phyloP scores from a whole-genome alignment of 805 yeast species.

The Torulaspora franciscae region DNA sequence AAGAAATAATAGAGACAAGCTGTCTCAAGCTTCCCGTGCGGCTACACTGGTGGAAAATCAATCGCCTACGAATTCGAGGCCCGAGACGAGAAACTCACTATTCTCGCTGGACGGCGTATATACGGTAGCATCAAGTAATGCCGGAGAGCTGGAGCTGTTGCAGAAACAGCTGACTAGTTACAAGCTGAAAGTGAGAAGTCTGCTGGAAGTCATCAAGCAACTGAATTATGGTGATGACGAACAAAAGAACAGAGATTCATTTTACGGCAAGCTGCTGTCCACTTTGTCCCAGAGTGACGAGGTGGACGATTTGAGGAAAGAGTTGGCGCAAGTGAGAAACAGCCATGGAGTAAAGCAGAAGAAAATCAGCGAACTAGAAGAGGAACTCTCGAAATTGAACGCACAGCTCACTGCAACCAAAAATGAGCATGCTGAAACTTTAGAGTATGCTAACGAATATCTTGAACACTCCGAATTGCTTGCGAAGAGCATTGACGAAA shows the following conservation, averaged over 20 bases:
- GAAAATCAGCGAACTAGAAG: constrained; percentile 19
- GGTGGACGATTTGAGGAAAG: constrained; percentile 16
- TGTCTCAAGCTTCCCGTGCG: constrained; percentile 4
- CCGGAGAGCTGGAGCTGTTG: constrained; percentile 37
- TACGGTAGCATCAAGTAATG: constrained; percentile 13
- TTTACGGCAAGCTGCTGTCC: constrained; percentile 21
- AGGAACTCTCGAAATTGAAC: constrained; percentile 27
- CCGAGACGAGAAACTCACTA: constrained; percentile 19
- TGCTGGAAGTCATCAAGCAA: constrained; percentile 33
- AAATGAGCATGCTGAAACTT: constrained; percentile 25
- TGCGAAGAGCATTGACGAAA: constrained; percentile 22
- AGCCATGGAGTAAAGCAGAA: constrained; percentile 19
- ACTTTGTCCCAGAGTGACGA: constrained; percentile 22
- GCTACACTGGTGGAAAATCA: constrained; percentile 11
- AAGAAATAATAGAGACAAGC: constrained; percentile 2
- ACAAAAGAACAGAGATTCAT: constrained; percentile 15
- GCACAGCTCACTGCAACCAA: constrained; percentile 26
- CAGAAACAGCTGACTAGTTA: constrained; percentile 41
- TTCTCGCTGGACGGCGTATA: constrained; percentile 17
- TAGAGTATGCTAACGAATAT: constrained; percentile 30
- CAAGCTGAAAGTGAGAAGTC: constrained; percentile 35
- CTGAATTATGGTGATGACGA: constrained; percentile 13
- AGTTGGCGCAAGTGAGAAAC: constrained; percentile 14
- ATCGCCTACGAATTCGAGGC: constrained; percentile 20
- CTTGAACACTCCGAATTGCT: constrained; percentile 28